Base-by-base conservation (phyloP, 2,329 filamentous ascomycete genomes). In the Byssochlamys sp. region DNA sequence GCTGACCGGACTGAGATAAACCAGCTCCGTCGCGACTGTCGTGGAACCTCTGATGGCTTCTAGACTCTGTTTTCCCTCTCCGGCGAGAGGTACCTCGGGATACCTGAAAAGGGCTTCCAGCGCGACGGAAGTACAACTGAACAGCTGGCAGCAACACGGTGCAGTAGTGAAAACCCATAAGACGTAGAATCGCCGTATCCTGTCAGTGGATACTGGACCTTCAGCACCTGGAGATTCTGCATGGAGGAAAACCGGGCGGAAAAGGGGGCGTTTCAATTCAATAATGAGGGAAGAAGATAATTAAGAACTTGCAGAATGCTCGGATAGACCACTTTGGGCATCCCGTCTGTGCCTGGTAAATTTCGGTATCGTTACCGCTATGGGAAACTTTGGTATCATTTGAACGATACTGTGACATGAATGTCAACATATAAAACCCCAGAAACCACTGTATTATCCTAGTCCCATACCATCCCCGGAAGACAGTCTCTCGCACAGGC, bases 241-340 rank as follows among this genome's bases (percentile, higher is more conserved):
- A 19, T 19, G 39, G 19, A 45, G 39, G 19, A 45, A 45, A 24
- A 45, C 39, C 39, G 39, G 14, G 5, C 39, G n/a, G 39, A 24
- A 45, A 45, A 45, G 6, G 39, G n/a, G n/a, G n/a, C 2, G 9
- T 19, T 6, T 45, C 14, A 5, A 4, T 24, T 2, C n/a, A 2
- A 45, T 3, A 31, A 19, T 19, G 19, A 11, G 29, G 29, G 29
- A 7, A 7, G 29, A 31, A 31, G 29, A 31, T 31, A 31, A 19
- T 19, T 19, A 19, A 19, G 19, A 19, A 19, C 19, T 19, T 19
- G 19, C 29, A 31, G 29, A 10, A 31, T 31, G 4, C 39, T 10
- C 52, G 52, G 58, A 45, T 35, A 33, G 25, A 10, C 58, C 31
- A 52, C 35, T 48, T 50, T 25, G n/a, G 58, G 55, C 48, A 59